phyloP scores from a whole-genome alignment of 306 rosid genomes.

The Quercus variabilis region DNA sequence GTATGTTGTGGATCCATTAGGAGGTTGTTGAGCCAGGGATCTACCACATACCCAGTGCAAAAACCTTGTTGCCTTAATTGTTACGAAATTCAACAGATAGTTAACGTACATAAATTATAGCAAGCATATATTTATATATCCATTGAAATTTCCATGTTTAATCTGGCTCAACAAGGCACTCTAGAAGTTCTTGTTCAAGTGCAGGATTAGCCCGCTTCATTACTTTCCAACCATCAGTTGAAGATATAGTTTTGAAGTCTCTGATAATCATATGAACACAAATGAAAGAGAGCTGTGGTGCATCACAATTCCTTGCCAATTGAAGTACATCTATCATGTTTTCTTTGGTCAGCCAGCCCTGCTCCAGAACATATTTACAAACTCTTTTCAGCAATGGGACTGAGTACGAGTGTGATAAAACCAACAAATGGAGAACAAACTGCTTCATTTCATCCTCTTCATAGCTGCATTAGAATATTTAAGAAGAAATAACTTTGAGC shows the following conservation, averaged over 20 bases:
- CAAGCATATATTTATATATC: not conserved
- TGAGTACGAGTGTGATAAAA: constrained; percentile 36
- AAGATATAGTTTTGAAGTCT: constrained; percentile 37
- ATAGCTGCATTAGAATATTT: constrained; percentile 28
- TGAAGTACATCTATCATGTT: constrained; percentile 44
- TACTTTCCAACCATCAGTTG: constrained; percentile 42
- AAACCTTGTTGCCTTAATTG: not conserved
- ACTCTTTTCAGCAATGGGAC: constrained; percentile 36
- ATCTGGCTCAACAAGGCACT: constrained; percentile 35
- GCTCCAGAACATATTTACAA: constrained; percentile 29
- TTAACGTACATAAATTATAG: not conserved
- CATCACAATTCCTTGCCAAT: constrained; percentile 37
- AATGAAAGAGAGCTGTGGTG: constrained; percentile 33
- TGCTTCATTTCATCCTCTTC: constrained; percentile 35
- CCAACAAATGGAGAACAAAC: constrained; percentile 39
- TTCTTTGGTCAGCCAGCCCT: constrained; percentile 37
- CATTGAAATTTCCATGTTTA: not conserved
- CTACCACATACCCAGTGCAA: not conserved
- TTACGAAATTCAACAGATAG: not conserved
- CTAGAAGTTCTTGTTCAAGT: constrained; percentile 45
- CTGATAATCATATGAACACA: constrained; percentile 32
- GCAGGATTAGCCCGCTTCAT: constrained; percentile 40
- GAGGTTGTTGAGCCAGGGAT: not conserved
- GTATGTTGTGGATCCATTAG: not conserved
- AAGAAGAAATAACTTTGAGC: not conserved